Conservation (phyloP, 1,284 basidiomycete genomes). For the Cryptococcus sp. region DNA sequence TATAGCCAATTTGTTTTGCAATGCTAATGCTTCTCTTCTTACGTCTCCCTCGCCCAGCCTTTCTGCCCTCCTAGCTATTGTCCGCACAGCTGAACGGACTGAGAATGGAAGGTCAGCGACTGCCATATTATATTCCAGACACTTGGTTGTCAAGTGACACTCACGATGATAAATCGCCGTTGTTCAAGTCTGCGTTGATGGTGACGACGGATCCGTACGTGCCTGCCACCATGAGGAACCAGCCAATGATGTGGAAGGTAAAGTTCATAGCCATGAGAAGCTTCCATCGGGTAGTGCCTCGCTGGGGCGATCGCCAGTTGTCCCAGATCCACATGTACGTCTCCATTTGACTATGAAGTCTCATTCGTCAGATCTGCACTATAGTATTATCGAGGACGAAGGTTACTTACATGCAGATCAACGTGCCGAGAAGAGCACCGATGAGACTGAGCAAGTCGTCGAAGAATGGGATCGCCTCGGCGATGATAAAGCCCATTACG, state of each 20-base stretch:
- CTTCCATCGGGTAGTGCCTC: constrained; percentile 19
- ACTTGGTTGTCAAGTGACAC: neutral
- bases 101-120: neutral
- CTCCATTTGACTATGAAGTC: constrained; percentile 11
- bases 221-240: constrained; percentile 37
- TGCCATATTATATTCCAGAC: neutral
- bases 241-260: constrained; percentile 31
- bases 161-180: constrained; percentile 3
- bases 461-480: constrained; percentile 14
- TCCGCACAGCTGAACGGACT: constrained; percentile 17
- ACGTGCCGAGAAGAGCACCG: constrained; percentile 29
- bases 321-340: constrained; percentile 37
- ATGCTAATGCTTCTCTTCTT: too few species aligned
- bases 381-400: neutral
- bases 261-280: constrained; percentile 26
- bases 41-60: too few species aligned
- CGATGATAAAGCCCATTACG: constrained; percentile 16
- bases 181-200: constrained; percentile 13
- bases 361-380: too few species aligned
- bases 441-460: constrained; percentile 28
- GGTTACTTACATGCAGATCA: constrained; percentile 21
- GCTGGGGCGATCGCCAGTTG: constrained; percentile 25
- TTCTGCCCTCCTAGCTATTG: constrained; percentile 3
- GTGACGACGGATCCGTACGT: constrained; percentile 41
- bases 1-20: too few species aligned